These are phyloP conservation scores for Suhomyces yuchorum DNA, from an alignment of 1,139 yeast genomes.

Conservation along the genomic window DNA sequence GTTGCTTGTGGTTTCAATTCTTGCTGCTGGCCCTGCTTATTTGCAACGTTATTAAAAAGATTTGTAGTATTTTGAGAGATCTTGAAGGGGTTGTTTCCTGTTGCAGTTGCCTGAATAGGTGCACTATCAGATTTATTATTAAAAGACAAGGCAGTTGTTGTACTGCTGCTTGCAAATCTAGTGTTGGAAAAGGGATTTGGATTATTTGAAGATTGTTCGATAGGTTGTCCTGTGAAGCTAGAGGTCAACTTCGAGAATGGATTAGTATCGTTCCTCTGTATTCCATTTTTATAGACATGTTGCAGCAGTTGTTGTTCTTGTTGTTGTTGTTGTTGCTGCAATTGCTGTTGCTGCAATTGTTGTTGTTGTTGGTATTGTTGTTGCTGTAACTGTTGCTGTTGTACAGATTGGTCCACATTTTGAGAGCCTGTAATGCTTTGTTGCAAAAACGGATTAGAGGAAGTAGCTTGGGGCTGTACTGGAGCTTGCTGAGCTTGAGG, in stretches of 20 bases:
- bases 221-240: slow-evolving; percentile 23
- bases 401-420: slow-evolving; percentile 10
- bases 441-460: slow-evolving; percentile 17
- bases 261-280: slow-evolving; percentile 40
- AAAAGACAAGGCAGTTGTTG: slow-evolving; percentile 41
- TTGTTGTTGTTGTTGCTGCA: slow-evolving; percentile 19
- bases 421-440: slow-evolving; percentile 8
- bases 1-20: slow-evolving; percentile 53
- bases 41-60: slow-evolving; percentile 32
- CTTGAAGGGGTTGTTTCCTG: slow-evolving; percentile 52
- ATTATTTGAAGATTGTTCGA: slow-evolving; percentile 19
- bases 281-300: slow-evolving; percentile 12
- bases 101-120: slow-evolving; percentile 29
- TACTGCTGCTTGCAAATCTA: slow-evolving; percentile 37
- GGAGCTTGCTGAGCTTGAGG: slow-evolving; percentile 24
- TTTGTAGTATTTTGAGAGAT: slow-evolving; percentile 41
- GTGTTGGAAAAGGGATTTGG: slow-evolving; percentile 56
- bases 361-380: slow-evolving; percentile 18
- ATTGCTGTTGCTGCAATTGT: slow-evolving; percentile 16
- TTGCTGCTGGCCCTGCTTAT: slow-evolving; percentile 23
- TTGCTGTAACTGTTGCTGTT: slow-evolving; percentile 16
- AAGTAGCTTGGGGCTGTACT: slow-evolving; percentile 23
- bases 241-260: slow-evolving; percentile 40
- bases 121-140: slow-evolving; percentile 16
- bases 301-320: slow-evolving; percentile 11